phyloP scores from a whole-genome alignment of 2,329 filamentous ascomycete species.

The Curvularia sp. region DNA sequence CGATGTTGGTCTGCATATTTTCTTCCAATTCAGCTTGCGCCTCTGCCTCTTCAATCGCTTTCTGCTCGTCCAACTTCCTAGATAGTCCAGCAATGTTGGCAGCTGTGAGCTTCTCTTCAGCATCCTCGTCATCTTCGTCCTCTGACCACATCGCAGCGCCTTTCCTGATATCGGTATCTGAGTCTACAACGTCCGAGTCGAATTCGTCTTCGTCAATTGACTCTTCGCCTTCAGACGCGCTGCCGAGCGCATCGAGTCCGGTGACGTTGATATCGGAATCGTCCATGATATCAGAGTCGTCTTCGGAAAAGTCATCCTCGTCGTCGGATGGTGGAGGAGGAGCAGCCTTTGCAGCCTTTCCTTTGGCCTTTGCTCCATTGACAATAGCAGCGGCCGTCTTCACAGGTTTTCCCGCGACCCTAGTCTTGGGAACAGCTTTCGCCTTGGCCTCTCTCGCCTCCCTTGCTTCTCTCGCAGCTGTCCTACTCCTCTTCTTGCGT shows the following conservation, averaged over 20 bases:
- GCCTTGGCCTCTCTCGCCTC: constrained; percentile 26
- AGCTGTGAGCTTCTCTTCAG: constrained; percentile 88
- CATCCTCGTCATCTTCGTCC: constrained; percentile 91
- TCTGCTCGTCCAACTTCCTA: constrained; percentile 78
- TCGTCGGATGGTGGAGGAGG: constrained; percentile 42
- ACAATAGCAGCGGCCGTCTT: constrained; percentile 52
- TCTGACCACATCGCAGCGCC: constrained; percentile 84
- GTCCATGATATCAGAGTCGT: constrained; percentile 50
- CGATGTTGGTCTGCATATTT: constrained; percentile 92
- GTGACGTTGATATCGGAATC: constrained; percentile 49
- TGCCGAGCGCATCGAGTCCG: constrained; percentile 51
- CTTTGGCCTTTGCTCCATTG: constrained; percentile 45
- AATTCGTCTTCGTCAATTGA: constrained; percentile 52
- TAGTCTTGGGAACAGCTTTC: constrained; percentile 27
- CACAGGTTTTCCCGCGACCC: constrained; percentile 17
- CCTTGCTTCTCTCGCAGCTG: constrained; percentile 51
- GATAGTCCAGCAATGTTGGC: constrained; percentile 96
- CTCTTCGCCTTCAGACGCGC: constrained; percentile 48
- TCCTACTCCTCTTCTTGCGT: constrained; percentile 67
- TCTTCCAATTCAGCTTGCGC: constrained; percentile 87
- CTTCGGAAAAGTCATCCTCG: constrained; percentile 37
- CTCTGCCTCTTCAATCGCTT: constrained; percentile 79
- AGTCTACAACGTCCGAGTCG: constrained; percentile 63
- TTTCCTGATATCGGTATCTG: constrained; percentile 61
- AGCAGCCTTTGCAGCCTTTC: constrained; percentile 42